A percentile compares a stretch with the other conserved stretches of the same genome.
Evolutionary conservation across 164 flowering plant genomes (phyloP).

Genomic region (Protea cynaroides): DNA sequence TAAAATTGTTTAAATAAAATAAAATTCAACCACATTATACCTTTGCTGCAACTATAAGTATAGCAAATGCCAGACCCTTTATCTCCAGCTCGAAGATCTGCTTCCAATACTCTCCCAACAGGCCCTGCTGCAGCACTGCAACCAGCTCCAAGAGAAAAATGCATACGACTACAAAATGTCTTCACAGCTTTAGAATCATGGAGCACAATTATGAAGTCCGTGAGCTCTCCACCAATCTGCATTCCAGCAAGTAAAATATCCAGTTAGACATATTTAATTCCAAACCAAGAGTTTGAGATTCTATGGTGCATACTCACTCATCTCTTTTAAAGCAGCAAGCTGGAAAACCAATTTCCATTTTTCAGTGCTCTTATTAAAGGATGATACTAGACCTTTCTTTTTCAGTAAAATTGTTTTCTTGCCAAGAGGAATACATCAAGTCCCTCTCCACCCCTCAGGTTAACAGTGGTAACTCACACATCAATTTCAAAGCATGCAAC

Average conservation of each 20-base stretch:
- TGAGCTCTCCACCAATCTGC: constrained; percentile 91
- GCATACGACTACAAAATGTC: constrained; percentile 73
- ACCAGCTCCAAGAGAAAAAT: constrained; percentile 87
- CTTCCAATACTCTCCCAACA: constrained; percentile 80
- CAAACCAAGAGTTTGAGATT: not conserved
- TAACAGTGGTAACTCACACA: too few relatives aligned
- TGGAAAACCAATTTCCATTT: too few relatives aligned
- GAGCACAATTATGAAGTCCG: constrained; percentile 83
- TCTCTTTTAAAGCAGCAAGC: too few relatives aligned
- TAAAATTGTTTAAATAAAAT: too few relatives aligned
- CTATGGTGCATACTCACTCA: too few relatives aligned
- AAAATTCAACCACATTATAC: constrained; percentile 21
- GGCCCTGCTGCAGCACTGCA: constrained; percentile 83
- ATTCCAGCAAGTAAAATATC: not conserved
- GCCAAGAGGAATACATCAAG: too few relatives aligned
- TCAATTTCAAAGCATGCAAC: too few relatives aligned
- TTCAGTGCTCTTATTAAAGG: too few relatives aligned
- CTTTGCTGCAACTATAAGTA: constrained; percentile 98
- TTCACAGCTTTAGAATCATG: constrained; percentile 69
- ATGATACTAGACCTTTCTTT: too few relatives aligned
- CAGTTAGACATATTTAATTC: not conserved
- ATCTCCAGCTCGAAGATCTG: constrained; percentile 81
- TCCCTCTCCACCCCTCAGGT: too few relatives aligned
- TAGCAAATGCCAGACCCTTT: constrained; percentile 92
- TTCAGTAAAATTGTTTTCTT: too few relatives aligned